Base-by-base conservation (phyloP, 805 yeast genomes). In the Yamadazyma philogaea region DNA sequence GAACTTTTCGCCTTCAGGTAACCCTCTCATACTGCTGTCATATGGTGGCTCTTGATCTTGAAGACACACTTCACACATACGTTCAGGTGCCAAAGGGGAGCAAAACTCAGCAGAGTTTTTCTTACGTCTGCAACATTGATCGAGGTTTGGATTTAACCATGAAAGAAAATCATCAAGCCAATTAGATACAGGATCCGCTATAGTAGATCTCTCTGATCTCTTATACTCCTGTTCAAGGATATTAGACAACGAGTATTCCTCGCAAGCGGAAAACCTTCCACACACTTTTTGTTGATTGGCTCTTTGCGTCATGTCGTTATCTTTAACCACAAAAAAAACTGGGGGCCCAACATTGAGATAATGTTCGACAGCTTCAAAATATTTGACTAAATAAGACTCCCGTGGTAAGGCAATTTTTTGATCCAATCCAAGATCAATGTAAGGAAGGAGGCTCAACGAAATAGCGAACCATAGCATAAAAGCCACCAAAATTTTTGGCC, bases 111-210 rank as follows among this genome's bases (percentile, higher is more conserved):
- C 62, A 6, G 40, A 16, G 1, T 68, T 67, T 52, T 82, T 84
- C 49, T 76, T 78, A 33, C 82, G 61, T 19, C 91, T 68, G 57
- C 99, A 91, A 61, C 99, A 91, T 47, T 85, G 85, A 49, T 83
- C 91, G 36, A 90, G 70, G 32, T 78, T 77, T 0, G 99, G 99
- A 55, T 89, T 89, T 46, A 90, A 66, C 84, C 91, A 91, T 28
- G 82, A 74, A 47, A 91, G 70, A 55, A 79, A 91, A 57, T 93
- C 97, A 63, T 91, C 99, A 39, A 90, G 67, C 98, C 98, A 91
- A 51, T 85, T 84, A 1, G 96, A 82, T 1, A 87, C 77, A 0
- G 98, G 96, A 35, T 87, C 93, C 1, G 78, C 74, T 26, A 91
- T 73, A 3, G 84, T 82, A 1, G 91, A 83, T 8, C 68, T 53